Evolutionary conservation across 495 filamentous ascomycete species (phyloP).

Genomic region (Neurospora sp.): DNA sequence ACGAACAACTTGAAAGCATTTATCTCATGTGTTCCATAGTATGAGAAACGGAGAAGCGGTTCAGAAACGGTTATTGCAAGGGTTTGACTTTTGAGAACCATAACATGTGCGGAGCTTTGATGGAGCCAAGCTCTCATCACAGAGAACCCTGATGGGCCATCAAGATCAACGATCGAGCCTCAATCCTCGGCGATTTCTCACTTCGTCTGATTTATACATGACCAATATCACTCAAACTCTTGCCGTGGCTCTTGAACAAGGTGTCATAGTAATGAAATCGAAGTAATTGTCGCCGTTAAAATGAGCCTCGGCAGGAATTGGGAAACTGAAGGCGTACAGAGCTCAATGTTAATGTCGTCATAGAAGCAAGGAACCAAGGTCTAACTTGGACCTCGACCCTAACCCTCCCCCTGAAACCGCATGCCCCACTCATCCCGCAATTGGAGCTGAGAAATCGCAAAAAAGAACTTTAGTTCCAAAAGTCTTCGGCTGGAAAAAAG

Average conservation of each 20-base stretch:
- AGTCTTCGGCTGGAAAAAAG: constrained; percentile 1
- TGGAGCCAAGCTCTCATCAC: not conserved
- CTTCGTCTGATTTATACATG: not conserved
- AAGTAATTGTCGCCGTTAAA: not conserved
- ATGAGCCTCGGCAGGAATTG: not conserved
- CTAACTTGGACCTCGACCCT: not conserved
- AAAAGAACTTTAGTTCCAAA: constrained; percentile 4
- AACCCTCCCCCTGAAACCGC: not conserved
- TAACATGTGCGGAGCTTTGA: not conserved
- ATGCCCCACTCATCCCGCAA: not conserved
- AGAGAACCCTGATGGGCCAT: not conserved
- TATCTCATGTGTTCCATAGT: not conserved
- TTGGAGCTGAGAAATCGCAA: not conserved
- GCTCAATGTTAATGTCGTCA: not conserved
- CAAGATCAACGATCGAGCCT: not conserved
- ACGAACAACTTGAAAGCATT: no score
- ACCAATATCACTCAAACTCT: not conserved
- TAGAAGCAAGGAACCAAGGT: not conserved
- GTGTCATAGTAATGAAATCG: not conserved
- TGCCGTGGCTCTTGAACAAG: not conserved
- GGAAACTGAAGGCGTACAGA: not conserved
- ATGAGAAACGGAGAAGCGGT: not conserved
- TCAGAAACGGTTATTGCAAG: not conserved
- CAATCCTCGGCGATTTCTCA: not conserved
- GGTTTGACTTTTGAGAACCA: not conserved